phyloP scores from a whole-genome alignment of 371 early-diverging fungal species.

The Synchytrium microbalum region DNA sequence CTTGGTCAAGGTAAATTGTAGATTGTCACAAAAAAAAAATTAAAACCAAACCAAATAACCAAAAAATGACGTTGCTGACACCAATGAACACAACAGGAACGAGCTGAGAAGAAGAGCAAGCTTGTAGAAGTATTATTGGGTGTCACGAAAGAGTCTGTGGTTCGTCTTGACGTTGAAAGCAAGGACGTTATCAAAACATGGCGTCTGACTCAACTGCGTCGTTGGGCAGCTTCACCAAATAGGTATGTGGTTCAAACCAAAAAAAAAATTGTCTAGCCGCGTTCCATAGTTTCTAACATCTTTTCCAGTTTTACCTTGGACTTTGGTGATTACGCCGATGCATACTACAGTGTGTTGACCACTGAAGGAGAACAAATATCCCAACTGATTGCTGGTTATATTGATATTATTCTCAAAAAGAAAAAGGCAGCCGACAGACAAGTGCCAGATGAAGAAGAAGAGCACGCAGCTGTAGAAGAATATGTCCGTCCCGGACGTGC shows the following conservation, averaged over 20 bases:
- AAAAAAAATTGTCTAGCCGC: no score
- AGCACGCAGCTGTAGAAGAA: slow-evolving; percentile 43
- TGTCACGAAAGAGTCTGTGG: slow-evolving; percentile 42
- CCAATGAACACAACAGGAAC: slow-evolving; percentile 15
- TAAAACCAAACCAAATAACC: background rate
- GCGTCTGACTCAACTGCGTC: slow-evolving; percentile 42
- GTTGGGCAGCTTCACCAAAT: slow-evolving; percentile 48
- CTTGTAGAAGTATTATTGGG: slow-evolving; percentile 35
- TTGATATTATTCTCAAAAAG: slow-evolving; percentile 53
- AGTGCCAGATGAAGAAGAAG: slow-evolving; percentile 34
- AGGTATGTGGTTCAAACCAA: slow-evolving; percentile 18
- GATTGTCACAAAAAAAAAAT: background rate
- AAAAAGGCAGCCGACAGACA: slow-evolving; percentile 35
- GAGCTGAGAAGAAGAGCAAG: slow-evolving; percentile 34
- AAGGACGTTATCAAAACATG: slow-evolving; percentile 44
- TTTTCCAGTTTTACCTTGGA: slow-evolving; percentile 44
- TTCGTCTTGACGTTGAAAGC: slow-evolving; percentile 43
- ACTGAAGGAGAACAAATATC: slow-evolving; percentile 49
- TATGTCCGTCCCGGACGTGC: slow-evolving; percentile 37
- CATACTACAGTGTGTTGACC: slow-evolving; percentile 47
- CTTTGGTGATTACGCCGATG: slow-evolving; percentile 48
- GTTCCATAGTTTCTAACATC: background rate
- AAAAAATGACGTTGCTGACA: slow-evolving; percentile 1
- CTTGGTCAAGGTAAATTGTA: slow-evolving; percentile 31
- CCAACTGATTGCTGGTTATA: slow-evolving; percentile 50